Evolutionary conservation across 352 stramenopile species (phyloP).

Genomic region (Globisporangium cederbergense): DNA sequence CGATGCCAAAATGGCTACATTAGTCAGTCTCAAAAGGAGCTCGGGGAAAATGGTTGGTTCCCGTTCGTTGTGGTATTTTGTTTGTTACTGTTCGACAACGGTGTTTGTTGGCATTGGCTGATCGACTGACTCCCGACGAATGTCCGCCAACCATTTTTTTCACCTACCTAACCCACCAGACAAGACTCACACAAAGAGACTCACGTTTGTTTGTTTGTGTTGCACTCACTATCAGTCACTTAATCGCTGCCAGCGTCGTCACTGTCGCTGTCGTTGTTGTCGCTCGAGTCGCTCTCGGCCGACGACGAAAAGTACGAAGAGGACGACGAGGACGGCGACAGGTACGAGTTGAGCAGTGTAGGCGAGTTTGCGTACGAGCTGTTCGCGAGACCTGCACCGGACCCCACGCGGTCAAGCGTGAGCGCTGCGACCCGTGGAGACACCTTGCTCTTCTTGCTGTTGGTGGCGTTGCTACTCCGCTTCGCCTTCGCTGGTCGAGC

Average conservation of each 20-base stretch:
- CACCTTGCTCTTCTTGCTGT: slow-evolving; percentile 13
- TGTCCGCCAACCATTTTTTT: slow-evolving; percentile 1
- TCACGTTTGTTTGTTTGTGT: neutral
- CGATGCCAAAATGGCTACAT: neutral
- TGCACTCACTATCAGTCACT: slow-evolving; percentile 10
- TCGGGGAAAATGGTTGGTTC: neutral
- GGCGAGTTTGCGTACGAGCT: slow-evolving; percentile 31
- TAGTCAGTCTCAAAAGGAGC: neutral
- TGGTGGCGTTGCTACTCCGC: neutral
- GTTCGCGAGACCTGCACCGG: neutral
- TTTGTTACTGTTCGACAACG: neutral
- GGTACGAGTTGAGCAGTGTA: slow-evolving; percentile 53
- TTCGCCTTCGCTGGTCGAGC: slow-evolving; percentile 21
- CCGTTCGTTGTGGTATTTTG: neutral
- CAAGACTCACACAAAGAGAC: slow-evolving; percentile 6
- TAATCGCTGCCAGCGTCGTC: slow-evolving; percentile 37
- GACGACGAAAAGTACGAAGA: slow-evolving; percentile 84
- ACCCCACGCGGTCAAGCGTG: slow-evolving; percentile 11
- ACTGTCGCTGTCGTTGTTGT: slow-evolving; percentile 29
- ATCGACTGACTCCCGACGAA: neutral
- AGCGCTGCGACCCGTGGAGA: slow-evolving; percentile 14
- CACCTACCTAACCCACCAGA: neutral
- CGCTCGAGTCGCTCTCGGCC: slow-evolving; percentile 63
- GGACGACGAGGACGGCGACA: slow-evolving; percentile 66
- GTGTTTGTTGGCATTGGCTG: neutral